Evolutionary conservation across 305 asterid genomes (phyloP), one percentile per base, ranked within the genome.

Genomic region (Petunia hybrid): DNA sequence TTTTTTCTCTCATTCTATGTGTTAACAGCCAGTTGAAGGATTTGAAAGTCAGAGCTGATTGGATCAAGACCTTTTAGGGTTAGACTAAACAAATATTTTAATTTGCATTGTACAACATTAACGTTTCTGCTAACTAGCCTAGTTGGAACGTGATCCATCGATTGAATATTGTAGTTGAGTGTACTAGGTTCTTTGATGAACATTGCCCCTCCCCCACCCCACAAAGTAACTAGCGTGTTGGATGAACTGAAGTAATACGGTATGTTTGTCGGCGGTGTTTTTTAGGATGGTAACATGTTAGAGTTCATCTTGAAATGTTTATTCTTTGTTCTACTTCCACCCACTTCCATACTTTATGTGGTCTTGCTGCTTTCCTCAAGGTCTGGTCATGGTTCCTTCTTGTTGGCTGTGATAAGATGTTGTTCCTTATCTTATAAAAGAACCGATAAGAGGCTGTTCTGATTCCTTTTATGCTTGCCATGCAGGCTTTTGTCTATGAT

Each of bases 401-500:
- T 36, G 55, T 75, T 63, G 16, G n/a, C 45, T 12, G 38, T 38
- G 55, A 60, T 22, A 22, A 22, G 31, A 22, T 22, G 31, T 22
- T 22, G 31, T 22, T 22, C 31, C 31, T 22, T 22, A 22, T 22
- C 31, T 22, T 22, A 22, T 22, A 22, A 22, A 22, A 22, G 31
- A 22, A 22, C 70, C 42, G 67, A 60, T 77, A 42, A 36, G 9
- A 36, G 16, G n/a, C 81, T 39, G 56, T 65, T 67, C 59, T 84
- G 13, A 46, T 80, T 64, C 53, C 8, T 86, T 53, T 70, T 81
- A 73, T 64, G 61, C 57, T 56, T 81, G 66, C 68, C 60, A 43
- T 82, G 85, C 90, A 96, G 99, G 84, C 82, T 93, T 82, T 81
- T 83, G 86, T 78, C 82, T 67, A 84, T 93, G 83, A 81, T 91